These are phyloP conservation scores for Alternaria ethzedia DNA, from an alignment of 2,329 filamentous ascomycete genomes.

Conservation along the genomic window DNA sequence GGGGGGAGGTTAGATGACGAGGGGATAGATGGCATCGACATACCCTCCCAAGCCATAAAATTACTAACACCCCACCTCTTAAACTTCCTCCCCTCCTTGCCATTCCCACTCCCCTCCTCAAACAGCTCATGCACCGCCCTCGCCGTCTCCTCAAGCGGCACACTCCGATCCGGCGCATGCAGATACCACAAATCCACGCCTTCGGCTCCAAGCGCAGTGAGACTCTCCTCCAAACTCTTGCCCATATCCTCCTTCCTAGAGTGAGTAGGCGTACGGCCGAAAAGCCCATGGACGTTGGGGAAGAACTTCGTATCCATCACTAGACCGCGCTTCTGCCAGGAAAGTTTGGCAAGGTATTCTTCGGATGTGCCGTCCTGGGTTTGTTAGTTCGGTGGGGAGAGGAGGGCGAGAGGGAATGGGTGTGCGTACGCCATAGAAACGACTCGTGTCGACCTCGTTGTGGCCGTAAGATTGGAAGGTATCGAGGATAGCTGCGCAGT, in stretches of 20 bases:
- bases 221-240: constrained; percentile 43
- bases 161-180: constrained; percentile 54
- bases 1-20: too few species aligned
- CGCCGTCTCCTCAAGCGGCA: constrained; percentile 55
- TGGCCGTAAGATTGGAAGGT: constrained; percentile 40
- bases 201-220: constrained; percentile 48
- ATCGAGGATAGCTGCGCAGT: constrained; percentile 37
- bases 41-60: constrained; percentile 42
- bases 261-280: constrained; percentile 26
- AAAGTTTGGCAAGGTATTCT: constrained; percentile 51
- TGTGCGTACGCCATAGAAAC: constrained; percentile 41
- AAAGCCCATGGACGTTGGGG: constrained; percentile 36
- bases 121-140: constrained; percentile 55
- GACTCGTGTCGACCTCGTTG: constrained; percentile 48
- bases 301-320: constrained; percentile 55
- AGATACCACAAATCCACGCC: constrained; percentile 55
- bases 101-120: constrained; percentile 45
- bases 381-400: not conserved
- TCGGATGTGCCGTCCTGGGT: constrained; percentile 40
- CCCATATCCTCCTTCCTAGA: constrained; percentile 36
- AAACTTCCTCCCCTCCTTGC: too few species aligned
- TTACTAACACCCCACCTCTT: constrained; percentile 56
- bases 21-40: too few species aligned
- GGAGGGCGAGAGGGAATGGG: not conserved
- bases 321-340: constrained; percentile 50